Evolutionary conservation across 495 filamentous ascomycete genomes (phyloP), one percentile per base, ranked within the genome.

Genomic region (Xylaria acuta): DNA sequence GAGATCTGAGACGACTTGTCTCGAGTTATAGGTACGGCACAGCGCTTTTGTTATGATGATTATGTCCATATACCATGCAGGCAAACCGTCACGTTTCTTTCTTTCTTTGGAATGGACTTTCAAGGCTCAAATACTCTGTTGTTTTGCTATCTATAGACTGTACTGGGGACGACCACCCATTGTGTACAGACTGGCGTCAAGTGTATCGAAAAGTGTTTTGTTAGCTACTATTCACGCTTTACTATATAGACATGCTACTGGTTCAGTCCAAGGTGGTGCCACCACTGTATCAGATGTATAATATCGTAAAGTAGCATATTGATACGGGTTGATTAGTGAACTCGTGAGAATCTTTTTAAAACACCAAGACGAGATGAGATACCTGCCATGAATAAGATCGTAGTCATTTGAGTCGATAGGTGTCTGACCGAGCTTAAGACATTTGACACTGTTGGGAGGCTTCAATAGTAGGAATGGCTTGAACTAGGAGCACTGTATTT

Each of bases 191-290:
- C 12, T 56, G 45, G 67, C 25, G 67, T 69, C 53, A 34, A 60
- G 65, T 67, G 65, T 67, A 67, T 56, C 32, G 47, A 67, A 67
- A 67, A 67, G 65, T 67, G 65, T 67, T 67, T 67, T 67, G 3
- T 36, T 56, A 56, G 65, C 14, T 20, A 6, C 22, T 43, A n/a
- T 51, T 40, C 18, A 54, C 14, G 30, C 5, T 22, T 41, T 22
- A 7, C n/a, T 67, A 51, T 54, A 36, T 67, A 67, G 43, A 49
- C 32, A 51, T 38, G 36, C 38, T 30, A 64, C 60, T 64, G n/a
- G 60, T 43, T 64, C 11, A 32, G 12, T 64, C 38, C 22, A 27
- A 38, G 25, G 16, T 60, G 16, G 14, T 38, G 9, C 34, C 34
- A 22, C 22, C n/a, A 38, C 8, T 40, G 12, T 22, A 38, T 60